Evolutionary conservation across 192 early-diverging fungal genomes (phyloP).

Genomic region (Backusella tuberculispora): DNA sequence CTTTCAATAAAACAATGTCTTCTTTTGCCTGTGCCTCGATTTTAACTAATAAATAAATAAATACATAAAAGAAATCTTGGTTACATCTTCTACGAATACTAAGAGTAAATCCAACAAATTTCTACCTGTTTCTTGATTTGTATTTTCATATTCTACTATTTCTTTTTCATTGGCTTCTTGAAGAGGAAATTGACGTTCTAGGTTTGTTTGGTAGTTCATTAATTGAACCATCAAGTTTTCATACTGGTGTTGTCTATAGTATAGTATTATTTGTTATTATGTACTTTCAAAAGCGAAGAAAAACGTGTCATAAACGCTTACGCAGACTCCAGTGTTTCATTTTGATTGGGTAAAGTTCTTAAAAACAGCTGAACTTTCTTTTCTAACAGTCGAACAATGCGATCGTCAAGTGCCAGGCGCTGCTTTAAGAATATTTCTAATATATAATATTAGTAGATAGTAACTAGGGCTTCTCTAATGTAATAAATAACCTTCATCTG

Average conservation of each 20-base stretch:
- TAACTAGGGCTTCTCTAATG: not conserved
- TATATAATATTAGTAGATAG: not conserved
- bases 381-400: conserved; percentile 25
- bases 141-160: conserved; percentile 47
- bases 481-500: not conserved
- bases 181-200: conserved; percentile 53
- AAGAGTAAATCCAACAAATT: not conserved
- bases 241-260: conserved; percentile 38
- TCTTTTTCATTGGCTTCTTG: conserved; percentile 59
- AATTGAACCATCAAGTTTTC: conserved; percentile 50
- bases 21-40: conserved; percentile 39
- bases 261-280: conserved; percentile 1
- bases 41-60: conserved; percentile 20
- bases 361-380: conserved; percentile 35
- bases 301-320: not conserved
- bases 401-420: conserved; percentile 37
- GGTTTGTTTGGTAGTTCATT: conserved; percentile 42
- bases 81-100: not conserved
- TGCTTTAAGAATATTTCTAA: conserved; percentile 18
- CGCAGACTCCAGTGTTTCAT: conserved; percentile 31
- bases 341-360: conserved; percentile 13
- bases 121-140: conserved; percentile 41
- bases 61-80: not conserved
- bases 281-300: not conserved
- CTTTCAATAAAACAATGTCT: conserved; percentile 52